phyloP scores from a whole-genome alignment of 192 early-diverging fungal genomes.

The Dissophora globulifera region DNA sequence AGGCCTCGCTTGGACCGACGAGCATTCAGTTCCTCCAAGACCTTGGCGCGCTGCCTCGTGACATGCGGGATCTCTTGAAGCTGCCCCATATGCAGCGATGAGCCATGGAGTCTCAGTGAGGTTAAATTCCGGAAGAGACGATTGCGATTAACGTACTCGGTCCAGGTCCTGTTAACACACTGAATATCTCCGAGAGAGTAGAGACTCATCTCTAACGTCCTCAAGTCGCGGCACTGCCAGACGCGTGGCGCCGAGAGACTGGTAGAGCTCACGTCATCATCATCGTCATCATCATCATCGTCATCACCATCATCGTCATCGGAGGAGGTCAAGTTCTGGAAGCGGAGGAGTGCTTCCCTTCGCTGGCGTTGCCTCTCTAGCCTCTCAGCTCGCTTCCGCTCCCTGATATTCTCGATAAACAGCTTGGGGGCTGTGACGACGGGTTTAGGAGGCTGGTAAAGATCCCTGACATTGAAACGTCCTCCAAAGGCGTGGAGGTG shows the following conservation, averaged over 20 bases:
- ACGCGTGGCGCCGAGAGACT: neutral
- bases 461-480: neutral
- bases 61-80: conserved; percentile 2
- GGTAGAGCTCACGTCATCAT: no score
- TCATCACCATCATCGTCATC: neutral
- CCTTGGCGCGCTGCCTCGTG: neutral
- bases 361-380: neutral
- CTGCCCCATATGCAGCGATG: neutral
- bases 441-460: neutral
- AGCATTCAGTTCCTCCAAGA: neutral
- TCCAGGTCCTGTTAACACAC: neutral
- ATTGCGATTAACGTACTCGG: neutral
- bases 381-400: neutral
- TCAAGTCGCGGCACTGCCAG: neutral
- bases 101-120: neutral
- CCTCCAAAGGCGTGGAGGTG: neutral
- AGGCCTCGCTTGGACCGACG: neutral
- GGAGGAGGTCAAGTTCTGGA: neutral
- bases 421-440: neutral
- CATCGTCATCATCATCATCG: neutral
- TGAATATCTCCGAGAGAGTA: neutral
- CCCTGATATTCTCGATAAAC: neutral
- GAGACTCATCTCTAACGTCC: neutral
- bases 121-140: neutral
- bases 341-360: neutral